Evolutionary conservation across 2,329 filamentous ascomycete species (phyloP), one percentile per base, ranked within the genome.

Genomic region (Lachnellula arida): DNA sequence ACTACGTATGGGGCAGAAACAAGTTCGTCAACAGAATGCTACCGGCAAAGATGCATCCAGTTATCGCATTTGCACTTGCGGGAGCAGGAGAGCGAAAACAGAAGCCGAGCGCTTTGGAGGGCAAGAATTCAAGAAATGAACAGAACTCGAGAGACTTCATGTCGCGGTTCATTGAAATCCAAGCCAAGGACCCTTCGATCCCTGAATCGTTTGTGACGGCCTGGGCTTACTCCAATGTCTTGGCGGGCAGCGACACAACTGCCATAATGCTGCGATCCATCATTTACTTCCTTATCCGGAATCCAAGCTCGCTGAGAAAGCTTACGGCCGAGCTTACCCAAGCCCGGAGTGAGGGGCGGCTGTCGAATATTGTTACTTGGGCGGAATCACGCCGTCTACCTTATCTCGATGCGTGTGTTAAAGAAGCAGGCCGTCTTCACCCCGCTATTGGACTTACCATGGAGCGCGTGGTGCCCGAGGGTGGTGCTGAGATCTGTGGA

Each of bases 391-490:
- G 65, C 62, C 25, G 4, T 43, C 67, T 73, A 9, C 70, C 68
- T 14, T 78, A 80, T 61, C 73, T 83, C 11, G 72, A 78, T 46
- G 79, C 78, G 4, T 74, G 78, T 6, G 40, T 43, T 2, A 43
- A 43, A 17, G 40, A 43, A 43, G 40, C 75, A 0, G 68, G 78
- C 60, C 74, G 79, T 3, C 64, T 79, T n/a, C 77, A 81, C 57
- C 78, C 80, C 1, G 72, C 71, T 2, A 70, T 81, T 4, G 74
- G 71, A 12, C 72, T 80, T 59, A 65, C 74, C 5, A 69, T 82
- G 19, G 77, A 81, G 63, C 76, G 81, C 1, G 65, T 76, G n/a
- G 78, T 81, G 0, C 79, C 79, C 1, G 48, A 61, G 0, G 68
- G 63, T 6, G 75, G 76, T 0, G 62, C 74, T 9, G 65, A 58